Base-by-base conservation (phyloP, 345 rosid species). In the Jatropha curcas region DNA sequence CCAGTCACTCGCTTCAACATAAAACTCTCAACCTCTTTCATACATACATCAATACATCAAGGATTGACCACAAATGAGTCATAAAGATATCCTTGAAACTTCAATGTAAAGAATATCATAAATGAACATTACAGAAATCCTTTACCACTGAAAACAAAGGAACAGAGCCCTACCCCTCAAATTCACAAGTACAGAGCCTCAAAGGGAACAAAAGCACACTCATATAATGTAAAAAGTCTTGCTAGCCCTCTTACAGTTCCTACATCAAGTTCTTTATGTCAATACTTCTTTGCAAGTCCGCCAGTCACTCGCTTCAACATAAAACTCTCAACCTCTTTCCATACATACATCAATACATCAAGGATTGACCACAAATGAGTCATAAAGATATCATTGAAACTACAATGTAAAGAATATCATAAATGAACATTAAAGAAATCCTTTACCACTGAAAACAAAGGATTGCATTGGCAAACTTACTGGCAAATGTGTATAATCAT, bases 401-500 rank as follows among this genome's bases (percentile, higher is more conserved):
- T 51, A 30, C 9, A 43, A 33, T 5, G n/a, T 6, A n/a, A n/a
- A 45, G 48, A 31, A 70, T 10, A 43, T 39, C 7, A 5, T 17
- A 56, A 57, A 65, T 5, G 24, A 22, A 28, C n/a, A 50, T 27
- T 27, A 60, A 7, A 43, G 45, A 66, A 37, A 77, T 51, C 48
- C 65, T 74, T 11, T 66, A 45, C 39, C 25, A 55, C 41, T 63
- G 31, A 33, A 63, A 56, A 52, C 34, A 56, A 33, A 25, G 46
- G 59, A 5, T 4, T 24, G 46, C 14, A 35, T 60, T 34, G 71
- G 75, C 60, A n/a, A 79, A 76, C 91, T 56, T 88, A 95, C 99
- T 27, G 86, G 91, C 76, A 95, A 90, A 81, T 92, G 99, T 35
- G 87, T 85, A 82, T 95, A 95, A 85, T 95, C 99, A 80, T 95